phyloP scores from a whole-genome alignment of 2,329 filamentous ascomycete genomes.

The Tetracladium maxilliforme region DNA sequence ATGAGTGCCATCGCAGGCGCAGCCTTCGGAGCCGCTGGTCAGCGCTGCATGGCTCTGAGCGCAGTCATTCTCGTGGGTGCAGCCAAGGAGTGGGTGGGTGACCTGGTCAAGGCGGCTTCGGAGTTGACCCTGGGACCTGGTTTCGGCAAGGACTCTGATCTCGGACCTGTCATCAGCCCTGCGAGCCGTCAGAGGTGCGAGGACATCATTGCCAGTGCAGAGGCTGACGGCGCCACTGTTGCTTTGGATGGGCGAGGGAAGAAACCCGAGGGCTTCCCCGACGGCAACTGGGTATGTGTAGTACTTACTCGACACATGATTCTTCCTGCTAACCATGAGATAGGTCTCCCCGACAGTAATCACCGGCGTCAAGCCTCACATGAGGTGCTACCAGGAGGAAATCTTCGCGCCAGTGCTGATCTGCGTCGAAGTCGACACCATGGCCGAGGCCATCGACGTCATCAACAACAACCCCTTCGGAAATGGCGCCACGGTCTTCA shows the following conservation, averaged over 20 bases:
- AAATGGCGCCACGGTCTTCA: slow-evolving; percentile 54
- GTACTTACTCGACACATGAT: no score
- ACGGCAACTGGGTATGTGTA: slow-evolving; percentile 52
- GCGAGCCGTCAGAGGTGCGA: slow-evolving; percentile 50
- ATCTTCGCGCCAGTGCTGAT: slow-evolving; percentile 55
- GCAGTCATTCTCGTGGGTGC: slow-evolving; percentile 50
- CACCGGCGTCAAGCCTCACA: slow-evolving; percentile 46
- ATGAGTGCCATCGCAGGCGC: slow-evolving; percentile 52
- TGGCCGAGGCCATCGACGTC: slow-evolving; percentile 46
- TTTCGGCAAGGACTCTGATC: slow-evolving; percentile 45
- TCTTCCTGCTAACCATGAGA: no score
- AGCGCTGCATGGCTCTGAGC: slow-evolving; percentile 56
- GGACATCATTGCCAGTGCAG: slow-evolving; percentile 41
- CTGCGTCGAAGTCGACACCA: slow-evolving; percentile 41
- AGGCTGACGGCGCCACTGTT: slow-evolving; percentile 49
- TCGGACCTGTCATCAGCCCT: slow-evolving; percentile 50
- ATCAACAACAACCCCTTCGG: slow-evolving; percentile 56
- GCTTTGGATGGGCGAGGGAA: slow-evolving; percentile 45
- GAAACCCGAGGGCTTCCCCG: slow-evolving; percentile 47
- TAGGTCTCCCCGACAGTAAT: slow-evolving; percentile 53
- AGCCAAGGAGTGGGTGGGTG: slow-evolving; percentile 48
- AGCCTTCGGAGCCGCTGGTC: slow-evolving; percentile 54
- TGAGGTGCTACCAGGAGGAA: slow-evolving; percentile 52
- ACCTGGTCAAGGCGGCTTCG: slow-evolving; percentile 48
- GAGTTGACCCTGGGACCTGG: slow-evolving; percentile 43